Evolutionary conservation across 257 asterid genomes (phyloP), one percentile per base, ranked within the genome.

Genomic region (Solanum medicagineum): DNA sequence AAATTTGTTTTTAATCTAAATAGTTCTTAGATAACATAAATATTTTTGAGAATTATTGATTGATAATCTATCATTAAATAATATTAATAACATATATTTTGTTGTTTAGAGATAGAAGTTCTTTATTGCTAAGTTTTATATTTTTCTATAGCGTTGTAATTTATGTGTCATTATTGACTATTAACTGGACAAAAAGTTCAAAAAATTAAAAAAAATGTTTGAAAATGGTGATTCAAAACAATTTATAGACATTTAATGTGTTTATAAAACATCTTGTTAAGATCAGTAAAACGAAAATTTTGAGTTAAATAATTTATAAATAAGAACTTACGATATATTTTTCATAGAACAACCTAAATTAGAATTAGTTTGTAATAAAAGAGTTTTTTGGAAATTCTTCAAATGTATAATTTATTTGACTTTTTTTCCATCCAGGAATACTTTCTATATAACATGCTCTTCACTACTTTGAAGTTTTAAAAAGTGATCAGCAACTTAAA

Each of bases 281-380:
- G 0, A 32, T 32, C 4, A 7, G 14, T 59, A 9, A 59, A 59
- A 9, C 1, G 2, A 57, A 20, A 20, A 0, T 13, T n/a, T 26
- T 62, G 12, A 62, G 0, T 65, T 65, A 6, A 13, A 24, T 63
- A 24, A 12, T 24, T 62, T 63, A 24, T 63, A 11, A 24, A 62
- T 62, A 62, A 22, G 8, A 0, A 22, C 22, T 62, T 60, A 29
- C 3, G 32, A 29, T 29, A 29, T 29, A 29, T 29, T 29, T 29
- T 32, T 32, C 36, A 3, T 32, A 32, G 36, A 32, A 32, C 36
- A 32, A 32, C 36, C 36, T 32, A 32, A 32, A 32, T 32, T 32
- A 47, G 14, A 47, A 77, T 51, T 40, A 26, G 82, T 75, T 49
- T 51, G 2, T 75, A 32, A 36, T 45, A 3, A 36, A 36, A 12